phyloP scores from a whole-genome alignment of 1,284 basidiomycete genomes.

The Ceratobasidium sp. region DNA sequence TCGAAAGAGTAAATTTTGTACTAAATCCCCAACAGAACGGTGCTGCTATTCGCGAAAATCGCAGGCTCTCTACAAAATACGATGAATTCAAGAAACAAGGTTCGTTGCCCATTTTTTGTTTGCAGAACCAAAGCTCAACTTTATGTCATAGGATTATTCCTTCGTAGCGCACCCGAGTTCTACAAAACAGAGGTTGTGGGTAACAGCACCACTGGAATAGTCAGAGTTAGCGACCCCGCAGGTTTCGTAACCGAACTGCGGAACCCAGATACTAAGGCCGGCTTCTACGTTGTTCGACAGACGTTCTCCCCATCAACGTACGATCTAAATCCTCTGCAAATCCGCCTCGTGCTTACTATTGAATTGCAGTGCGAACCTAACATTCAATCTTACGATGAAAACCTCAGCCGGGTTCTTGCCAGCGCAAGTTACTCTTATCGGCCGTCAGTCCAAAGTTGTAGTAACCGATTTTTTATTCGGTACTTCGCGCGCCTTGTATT shows the following conservation, averaged over 20 bases:
- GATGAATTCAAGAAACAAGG: slow-evolving; percentile 76
- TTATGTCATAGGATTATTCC: slow-evolving; percentile 55
- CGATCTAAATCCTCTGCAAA: slow-evolving; percentile 44
- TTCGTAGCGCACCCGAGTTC: slow-evolving; percentile 75
- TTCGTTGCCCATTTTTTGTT: not conserved
- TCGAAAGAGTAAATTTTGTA: not conserved
- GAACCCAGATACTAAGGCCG: slow-evolving; percentile 68
- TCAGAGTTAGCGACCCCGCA: slow-evolving; percentile 58
- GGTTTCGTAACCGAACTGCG: slow-evolving; percentile 66
- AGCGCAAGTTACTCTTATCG: slow-evolving; percentile 56
- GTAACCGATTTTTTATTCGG: slow-evolving; percentile 52
- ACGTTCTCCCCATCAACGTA: slow-evolving; percentile 69
- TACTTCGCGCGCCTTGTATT: slow-evolving; percentile 48
- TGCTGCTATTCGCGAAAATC: slow-evolving; percentile 65
- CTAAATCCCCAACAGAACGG: slow-evolving; percentile 47
- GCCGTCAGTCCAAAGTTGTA: slow-evolving; percentile 44
- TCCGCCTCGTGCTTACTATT: not conserved
- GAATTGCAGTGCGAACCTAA: slow-evolving; percentile 8
- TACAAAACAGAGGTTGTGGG: slow-evolving; percentile 77
- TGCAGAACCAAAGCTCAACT: not conserved
- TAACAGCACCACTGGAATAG: slow-evolving; percentile 59
- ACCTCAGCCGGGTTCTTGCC: slow-evolving; percentile 13
- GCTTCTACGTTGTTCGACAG: slow-evolving; percentile 76
- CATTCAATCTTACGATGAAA: slow-evolving; percentile 48
- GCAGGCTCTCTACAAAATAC: slow-evolving; percentile 71